Conservation (phyloP, 306 rosid genomes). For the Boehmeria nivea region DNA sequence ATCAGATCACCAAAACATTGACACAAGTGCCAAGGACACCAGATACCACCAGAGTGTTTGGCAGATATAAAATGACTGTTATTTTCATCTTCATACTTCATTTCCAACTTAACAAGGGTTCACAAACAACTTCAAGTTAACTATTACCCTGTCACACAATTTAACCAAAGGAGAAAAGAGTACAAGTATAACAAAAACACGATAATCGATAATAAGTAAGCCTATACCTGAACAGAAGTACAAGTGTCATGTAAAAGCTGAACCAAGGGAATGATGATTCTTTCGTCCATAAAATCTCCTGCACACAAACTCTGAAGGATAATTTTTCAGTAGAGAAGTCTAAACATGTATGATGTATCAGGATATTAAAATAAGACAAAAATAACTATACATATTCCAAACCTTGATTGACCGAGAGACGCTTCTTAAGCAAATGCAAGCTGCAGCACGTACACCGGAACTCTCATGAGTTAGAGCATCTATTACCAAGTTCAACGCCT, state of each 20-base stretch:
- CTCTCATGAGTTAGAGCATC: slow-evolving; percentile 66
- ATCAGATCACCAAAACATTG: no score
- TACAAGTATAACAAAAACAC: slow-evolving; percentile 6
- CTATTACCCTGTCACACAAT: no score
- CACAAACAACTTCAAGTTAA: no score
- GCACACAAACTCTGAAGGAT: slow-evolving; percentile 82
- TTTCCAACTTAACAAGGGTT: no score
- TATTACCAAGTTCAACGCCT: slow-evolving; percentile 55
- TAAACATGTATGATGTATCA: no score
- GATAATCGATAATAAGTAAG: slow-evolving; percentile 12
- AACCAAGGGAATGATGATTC: slow-evolving; percentile 65
- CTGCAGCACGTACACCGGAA: slow-evolving; percentile 63
- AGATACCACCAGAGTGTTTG: no score
- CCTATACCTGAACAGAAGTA: slow-evolving; percentile 73
- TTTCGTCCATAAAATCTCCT: slow-evolving; percentile 82
- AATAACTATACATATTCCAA: slow-evolving; percentile 20
- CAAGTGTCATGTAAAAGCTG: slow-evolving; percentile 69
- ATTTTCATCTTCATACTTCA: no score
- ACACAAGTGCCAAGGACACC: no score
- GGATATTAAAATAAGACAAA: not conserved
- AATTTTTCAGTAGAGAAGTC: slow-evolving; percentile 32
- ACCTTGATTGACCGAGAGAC: slow-evolving; percentile 93
- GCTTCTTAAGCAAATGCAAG: slow-evolving; percentile 87
- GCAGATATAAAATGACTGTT: no score
- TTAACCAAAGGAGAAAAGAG: no score